A percentile compares a stretch with the other conserved stretches of the same genome.
Evolutionary conservation across 2,329 filamentous ascomycete genomes (phyloP).

Genomic region (Elsinoe perseae): DNA sequence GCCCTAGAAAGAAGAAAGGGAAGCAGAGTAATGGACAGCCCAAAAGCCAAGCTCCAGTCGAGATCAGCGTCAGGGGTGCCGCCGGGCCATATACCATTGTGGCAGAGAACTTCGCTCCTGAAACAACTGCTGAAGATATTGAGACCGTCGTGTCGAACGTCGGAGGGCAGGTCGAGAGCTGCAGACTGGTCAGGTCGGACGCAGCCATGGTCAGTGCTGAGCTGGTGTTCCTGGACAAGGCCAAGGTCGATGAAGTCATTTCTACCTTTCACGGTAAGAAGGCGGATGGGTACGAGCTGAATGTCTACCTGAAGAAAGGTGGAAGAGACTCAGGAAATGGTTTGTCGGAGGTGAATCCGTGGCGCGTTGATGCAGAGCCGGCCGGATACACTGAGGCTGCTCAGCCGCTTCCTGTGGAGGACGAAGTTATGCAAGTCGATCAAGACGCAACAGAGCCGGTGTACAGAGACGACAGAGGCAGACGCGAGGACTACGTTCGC

Average conservation of each 20-base stretch:
- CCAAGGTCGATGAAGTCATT: conserved; percentile 67
- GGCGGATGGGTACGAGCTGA: conserved; percentile 67
- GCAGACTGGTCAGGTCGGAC: conserved; percentile 57
- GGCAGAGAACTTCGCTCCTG: conserved; percentile 73
- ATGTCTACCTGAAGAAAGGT: conserved; percentile 62
- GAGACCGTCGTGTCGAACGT: conserved; percentile 71
- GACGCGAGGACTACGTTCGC: conserved; percentile 21
- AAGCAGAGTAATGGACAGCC: conserved; percentile 4
- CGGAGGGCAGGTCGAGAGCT: conserved; percentile 59
- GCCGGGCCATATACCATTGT: conserved; percentile 61
- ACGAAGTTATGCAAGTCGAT: conserved; percentile 41
- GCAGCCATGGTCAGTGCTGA: conserved; percentile 67
- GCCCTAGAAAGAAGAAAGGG: conserved; percentile 19
- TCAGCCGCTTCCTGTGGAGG: conserved; percentile 21
- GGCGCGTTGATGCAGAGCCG: conserved; percentile 3
- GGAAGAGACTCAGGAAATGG: conserved; percentile 18
- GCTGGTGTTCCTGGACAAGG: conserved; percentile 63
- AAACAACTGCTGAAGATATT: conserved; percentile 74
- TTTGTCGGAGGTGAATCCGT: background rate
- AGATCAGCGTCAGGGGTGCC: conserved; percentile 63
- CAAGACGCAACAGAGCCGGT: conserved; percentile 26
- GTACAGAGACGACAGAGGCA: conserved; percentile 22
- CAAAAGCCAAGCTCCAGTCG: conserved; percentile 27
- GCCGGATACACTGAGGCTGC: conserved; percentile 17
- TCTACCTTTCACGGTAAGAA: conserved; percentile 71